phyloP scores from a whole-genome alignment of 2,329 filamentous ascomycete genomes.

The Pyrenochaeta sp. region DNA sequence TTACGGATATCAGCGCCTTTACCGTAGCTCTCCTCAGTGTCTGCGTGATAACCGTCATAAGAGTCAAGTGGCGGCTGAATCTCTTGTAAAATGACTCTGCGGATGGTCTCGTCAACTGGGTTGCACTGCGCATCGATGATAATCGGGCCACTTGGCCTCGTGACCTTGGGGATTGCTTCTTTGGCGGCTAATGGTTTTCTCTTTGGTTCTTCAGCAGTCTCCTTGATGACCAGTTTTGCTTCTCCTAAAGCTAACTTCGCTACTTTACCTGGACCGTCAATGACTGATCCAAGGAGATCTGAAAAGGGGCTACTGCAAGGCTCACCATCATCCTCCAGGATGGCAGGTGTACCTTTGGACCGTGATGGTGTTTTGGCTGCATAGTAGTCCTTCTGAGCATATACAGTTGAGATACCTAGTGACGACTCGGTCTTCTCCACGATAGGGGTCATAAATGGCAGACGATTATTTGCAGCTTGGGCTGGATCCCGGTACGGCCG shows the following conservation, averaged over 20 bases:
- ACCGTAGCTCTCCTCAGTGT: constrained; percentile 69
- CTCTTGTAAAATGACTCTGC: constrained; percentile 76
- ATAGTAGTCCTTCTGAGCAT: constrained; percentile 66
- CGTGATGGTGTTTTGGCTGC: constrained; percentile 81
- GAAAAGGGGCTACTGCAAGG: constrained; percentile 76
- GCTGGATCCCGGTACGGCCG: constrained; percentile 82
- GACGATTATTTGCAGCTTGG: constrained; percentile 83
- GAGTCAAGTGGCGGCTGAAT: constrained; percentile 76
- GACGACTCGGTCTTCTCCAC: constrained; percentile 94
- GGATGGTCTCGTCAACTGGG: constrained; percentile 80
- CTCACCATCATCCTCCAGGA: constrained; percentile 53
- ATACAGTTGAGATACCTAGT: constrained; percentile 61
- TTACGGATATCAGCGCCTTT: constrained; percentile 80
- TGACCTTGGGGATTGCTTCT: constrained; percentile 49
- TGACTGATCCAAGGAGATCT: constrained; percentile 65
- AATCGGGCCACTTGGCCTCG: constrained; percentile 70
- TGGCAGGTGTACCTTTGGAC: constrained; percentile 51
- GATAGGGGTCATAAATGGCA: constrained; percentile 99
- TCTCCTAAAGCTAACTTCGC: constrained; percentile 63
- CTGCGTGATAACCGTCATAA: constrained; percentile 83
- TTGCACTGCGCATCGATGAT: constrained; percentile 88
- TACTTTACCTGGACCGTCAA: constrained; percentile 53
- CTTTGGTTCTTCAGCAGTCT: constrained; percentile 19
- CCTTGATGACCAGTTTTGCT: constrained; percentile 43
- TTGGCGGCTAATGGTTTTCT: constrained; percentile 32